Conservation (phyloP, 2,329 filamentous ascomycete species). For the Cadophora gregata region DNA sequence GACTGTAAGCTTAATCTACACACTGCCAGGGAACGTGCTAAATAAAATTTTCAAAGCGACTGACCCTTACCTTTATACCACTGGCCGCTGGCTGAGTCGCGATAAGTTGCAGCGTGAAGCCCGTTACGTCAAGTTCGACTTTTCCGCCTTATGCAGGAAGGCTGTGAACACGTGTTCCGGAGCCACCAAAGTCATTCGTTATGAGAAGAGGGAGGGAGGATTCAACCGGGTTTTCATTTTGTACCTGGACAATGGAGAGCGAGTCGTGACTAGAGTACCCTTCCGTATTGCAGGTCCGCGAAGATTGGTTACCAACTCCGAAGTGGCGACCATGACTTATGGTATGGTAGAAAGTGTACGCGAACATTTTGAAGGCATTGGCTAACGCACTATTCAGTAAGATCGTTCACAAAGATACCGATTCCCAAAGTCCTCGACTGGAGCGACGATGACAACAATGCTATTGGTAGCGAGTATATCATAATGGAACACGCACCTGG, state of each 20-base stretch:
- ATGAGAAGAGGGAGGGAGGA: constrained; percentile 8
- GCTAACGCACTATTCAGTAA: constrained; percentile 8
- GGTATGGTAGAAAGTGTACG: constrained; percentile 4
- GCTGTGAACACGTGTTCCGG: constrained; percentile 3
- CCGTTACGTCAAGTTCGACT: constrained; percentile 11
- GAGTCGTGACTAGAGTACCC: constrained; percentile 9
- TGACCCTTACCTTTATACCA: constrained; percentile 7
- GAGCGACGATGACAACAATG: constrained; percentile 10
- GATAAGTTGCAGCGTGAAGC: constrained; percentile 3
- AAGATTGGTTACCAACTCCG: constrained; percentile 15
- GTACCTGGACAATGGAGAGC: constrained; percentile 12
- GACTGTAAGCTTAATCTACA: background rate
- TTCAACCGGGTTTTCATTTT: constrained; percentile 11
- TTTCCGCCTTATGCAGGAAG: constrained; percentile 5
- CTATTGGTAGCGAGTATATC: constrained; percentile 7
- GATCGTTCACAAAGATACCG: constrained; percentile 6
- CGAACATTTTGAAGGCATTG: background rate
- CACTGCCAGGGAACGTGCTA: background rate
- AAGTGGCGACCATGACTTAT: constrained; percentile 13
- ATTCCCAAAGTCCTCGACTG: constrained; percentile 11
- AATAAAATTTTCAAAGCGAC: background rate
- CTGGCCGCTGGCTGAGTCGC: constrained; percentile 10
- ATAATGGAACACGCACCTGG: constrained; percentile 14
- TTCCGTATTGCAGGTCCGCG: constrained; percentile 12
- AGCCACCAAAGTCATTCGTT: constrained; percentile 4